Conservation (phyloP, 805 yeast genomes). For the Kuraishia piskuri region DNA sequence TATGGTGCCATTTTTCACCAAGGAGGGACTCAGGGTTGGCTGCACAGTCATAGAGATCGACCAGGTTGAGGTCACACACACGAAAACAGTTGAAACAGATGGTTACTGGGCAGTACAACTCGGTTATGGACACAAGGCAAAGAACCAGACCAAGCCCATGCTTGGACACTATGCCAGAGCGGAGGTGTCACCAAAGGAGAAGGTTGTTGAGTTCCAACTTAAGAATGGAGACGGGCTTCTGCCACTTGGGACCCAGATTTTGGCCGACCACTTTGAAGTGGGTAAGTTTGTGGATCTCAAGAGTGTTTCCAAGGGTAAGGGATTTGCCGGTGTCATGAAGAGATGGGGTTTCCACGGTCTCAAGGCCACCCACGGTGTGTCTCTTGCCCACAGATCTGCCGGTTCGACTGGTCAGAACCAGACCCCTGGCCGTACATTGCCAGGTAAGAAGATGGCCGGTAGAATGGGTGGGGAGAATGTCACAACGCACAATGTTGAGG, state of each 20-base stretch:
- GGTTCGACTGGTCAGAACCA: constrained; percentile 97
- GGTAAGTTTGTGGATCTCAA: constrained; percentile 83
- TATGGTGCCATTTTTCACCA: constrained; percentile 78
- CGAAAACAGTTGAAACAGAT: constrained; percentile 59
- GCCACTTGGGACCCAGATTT: constrained; percentile 69
- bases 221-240: constrained; percentile 55
- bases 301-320: constrained; percentile 85
- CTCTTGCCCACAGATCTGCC: constrained; percentile 87
- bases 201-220: constrained; percentile 73
- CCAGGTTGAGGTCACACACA: constrained; percentile 75
- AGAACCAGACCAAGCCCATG: constrained; percentile 54
- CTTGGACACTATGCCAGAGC: constrained; percentile 77
- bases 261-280: constrained; percentile 72
- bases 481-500: constrained; percentile 69
- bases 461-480: constrained; percentile 77
- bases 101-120: constrained; percentile 84
- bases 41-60: constrained; percentile 86
- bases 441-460: constrained; percentile 98
- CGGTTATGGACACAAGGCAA: constrained; percentile 69
- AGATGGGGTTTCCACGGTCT: constrained; percentile 86
- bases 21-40: constrained; percentile 59
- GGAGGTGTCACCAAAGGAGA: constrained; percentile 73
- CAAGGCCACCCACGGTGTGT: constrained; percentile 92
- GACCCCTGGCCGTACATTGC: constrained; percentile 91
- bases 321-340: constrained; percentile 97